phyloP scores from a whole-genome alignment of 169 alveolate genomes.

The Cryptosporidium bovis region DNA sequence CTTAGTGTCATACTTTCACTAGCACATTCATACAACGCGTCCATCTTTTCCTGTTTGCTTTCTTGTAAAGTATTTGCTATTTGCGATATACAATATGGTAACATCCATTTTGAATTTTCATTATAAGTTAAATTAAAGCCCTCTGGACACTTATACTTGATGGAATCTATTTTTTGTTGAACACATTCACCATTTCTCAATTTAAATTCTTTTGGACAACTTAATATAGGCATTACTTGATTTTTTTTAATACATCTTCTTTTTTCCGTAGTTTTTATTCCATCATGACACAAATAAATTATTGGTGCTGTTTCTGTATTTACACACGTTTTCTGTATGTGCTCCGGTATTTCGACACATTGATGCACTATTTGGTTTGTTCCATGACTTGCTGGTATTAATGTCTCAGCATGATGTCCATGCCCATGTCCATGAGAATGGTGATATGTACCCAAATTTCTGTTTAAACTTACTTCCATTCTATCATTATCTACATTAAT shows the following conservation, averaged over 20 bases:
- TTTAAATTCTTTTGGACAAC: constrained; percentile 57
- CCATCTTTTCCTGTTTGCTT: not conserved
- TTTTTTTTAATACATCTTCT: constrained; percentile 18
- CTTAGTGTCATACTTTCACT: not conserved
- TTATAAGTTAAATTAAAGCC: constrained; percentile 11
- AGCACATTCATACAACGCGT: constrained; percentile 37
- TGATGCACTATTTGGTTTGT: constrained; percentile 41
- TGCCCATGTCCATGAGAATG: no score
- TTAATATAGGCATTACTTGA: constrained; percentile 10
- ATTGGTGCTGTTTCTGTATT: constrained; percentile 54
- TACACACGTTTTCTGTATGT: constrained; percentile 23
- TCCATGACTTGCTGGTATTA: not conserved
- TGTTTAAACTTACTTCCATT: not conserved
- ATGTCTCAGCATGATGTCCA: not conserved
- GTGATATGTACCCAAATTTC: constrained; percentile 8
- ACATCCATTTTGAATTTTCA: not conserved
- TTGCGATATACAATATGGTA: constrained; percentile 43
- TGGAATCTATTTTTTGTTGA: constrained; percentile 31
- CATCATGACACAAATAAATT: constrained; percentile 46
- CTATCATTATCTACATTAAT: not conserved
- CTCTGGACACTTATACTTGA: constrained; percentile 28
- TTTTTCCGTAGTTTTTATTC: constrained; percentile 9
- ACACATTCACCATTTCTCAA: constrained; percentile 33
- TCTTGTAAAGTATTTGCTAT: not conserved
- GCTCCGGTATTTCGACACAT: constrained; percentile 57